These are phyloP conservation scores for Globisporangium recalcitrans DNA, from an alignment of 352 stramenopile species.

Conservation along the genomic window DNA sequence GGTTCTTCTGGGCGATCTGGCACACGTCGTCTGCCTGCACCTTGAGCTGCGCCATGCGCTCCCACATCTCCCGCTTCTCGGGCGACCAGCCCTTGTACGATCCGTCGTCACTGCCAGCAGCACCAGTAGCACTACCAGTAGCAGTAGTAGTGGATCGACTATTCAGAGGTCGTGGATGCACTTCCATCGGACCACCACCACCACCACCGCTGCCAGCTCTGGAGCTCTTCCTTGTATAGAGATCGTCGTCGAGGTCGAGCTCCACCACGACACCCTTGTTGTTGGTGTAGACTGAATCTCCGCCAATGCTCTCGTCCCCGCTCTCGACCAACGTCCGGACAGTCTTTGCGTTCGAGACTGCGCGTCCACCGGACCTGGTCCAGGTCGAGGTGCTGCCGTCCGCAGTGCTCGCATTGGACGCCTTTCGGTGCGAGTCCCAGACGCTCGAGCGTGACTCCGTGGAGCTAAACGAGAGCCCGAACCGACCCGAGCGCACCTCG, in stretches of 20 bases:
- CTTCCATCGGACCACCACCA: not conserved
- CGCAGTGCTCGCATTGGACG: not conserved
- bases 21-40: not conserved
- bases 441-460: not conserved
- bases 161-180: not conserved
- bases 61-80: not conserved
- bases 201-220: not conserved
- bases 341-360: not conserved
- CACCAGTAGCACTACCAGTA: too few relatives aligned
- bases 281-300: not conserved
- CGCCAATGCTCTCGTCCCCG: not conserved
- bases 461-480: slow-evolving; percentile 9
- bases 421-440: not conserved
- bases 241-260: not conserved
- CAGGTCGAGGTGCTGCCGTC: not conserved
- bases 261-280: not conserved
- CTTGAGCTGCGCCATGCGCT: slow-evolving; percentile 1
- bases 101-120: not conserved
- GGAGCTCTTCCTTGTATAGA: not conserved
- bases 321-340: not conserved
- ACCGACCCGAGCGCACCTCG: slow-evolving; percentile 26
- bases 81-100: not conserved
- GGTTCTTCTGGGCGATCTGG: not conserved
- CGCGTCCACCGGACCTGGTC: not conserved
- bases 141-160: not conserved